phyloP scores from a whole-genome alignment of 306 rosid genomes.

The Oxytropis ochrocephala region DNA sequence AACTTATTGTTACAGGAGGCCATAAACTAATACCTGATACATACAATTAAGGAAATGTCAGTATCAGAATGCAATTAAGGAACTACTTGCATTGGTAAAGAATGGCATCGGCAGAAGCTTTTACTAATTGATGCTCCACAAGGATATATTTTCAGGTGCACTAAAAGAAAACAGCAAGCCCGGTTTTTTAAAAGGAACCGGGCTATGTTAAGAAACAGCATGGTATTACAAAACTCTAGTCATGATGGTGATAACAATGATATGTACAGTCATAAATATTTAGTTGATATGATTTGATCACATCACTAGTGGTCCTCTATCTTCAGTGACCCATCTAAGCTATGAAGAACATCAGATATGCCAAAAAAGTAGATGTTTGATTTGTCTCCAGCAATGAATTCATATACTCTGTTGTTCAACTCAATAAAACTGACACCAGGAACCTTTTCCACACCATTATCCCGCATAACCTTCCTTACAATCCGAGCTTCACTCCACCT shows the following conservation, averaged over 20 bases:
- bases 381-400: conserved; percentile 55
- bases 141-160: neutral
- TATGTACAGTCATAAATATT: neutral
- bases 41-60: neutral
- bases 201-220: neutral
- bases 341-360: conserved; percentile 34
- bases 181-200: neutral
- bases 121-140: neutral
- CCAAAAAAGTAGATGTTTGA: conserved; percentile 29
- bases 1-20: too few species aligned
- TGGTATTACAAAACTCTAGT: neutral
- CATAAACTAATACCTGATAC: neutral
- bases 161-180: neutral
- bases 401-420: conserved; percentile 54
- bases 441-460: conserved; percentile 43
- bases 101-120: neutral
- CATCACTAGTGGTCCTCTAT: neutral
- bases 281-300: neutral
- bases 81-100: neutral
- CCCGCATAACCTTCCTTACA: conserved; percentile 60
- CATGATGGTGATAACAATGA: neutral
- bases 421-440: conserved; percentile 55
- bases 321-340: conserved; percentile 35
- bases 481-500: conserved; percentile 57
- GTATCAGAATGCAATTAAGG: neutral